Evolutionary conservation across 805 yeast genomes (phyloP).

Genomic region (Cyberlindnera xylosilytica): DNA sequence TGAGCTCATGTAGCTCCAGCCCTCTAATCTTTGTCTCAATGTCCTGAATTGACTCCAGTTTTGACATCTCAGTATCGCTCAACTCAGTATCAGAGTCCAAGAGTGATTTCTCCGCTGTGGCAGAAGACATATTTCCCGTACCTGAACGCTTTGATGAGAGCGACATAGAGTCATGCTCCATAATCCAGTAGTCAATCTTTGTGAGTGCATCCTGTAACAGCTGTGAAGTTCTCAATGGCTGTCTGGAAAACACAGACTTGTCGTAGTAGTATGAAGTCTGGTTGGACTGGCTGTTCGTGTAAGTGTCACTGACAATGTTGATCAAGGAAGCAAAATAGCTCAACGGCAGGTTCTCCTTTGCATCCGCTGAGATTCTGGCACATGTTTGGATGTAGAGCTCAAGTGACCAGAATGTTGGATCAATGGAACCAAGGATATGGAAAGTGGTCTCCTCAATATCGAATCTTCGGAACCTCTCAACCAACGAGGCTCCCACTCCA

Average conservation of each 20-base stretch:
- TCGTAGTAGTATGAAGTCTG: slow-evolving; percentile 11
- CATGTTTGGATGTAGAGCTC: slow-evolving; percentile 10
- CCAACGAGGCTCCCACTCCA: background rate
- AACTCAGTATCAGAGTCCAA: background rate
- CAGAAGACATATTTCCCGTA: background rate
- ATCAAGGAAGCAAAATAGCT: slow-evolving; percentile 9
- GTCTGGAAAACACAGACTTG: slow-evolving; percentile 3
- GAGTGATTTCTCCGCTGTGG: too few relatives aligned
- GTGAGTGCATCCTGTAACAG: slow-evolving; percentile 5
- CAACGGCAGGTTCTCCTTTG: slow-evolving; percentile 5
- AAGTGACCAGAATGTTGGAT: slow-evolving; percentile 17
- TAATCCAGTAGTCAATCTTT: slow-evolving; percentile 3
- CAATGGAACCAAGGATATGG: slow-evolving; percentile 10
- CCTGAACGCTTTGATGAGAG: background rate
- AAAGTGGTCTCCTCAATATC: slow-evolving; percentile 3
- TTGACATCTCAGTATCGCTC: background rate
- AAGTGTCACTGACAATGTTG: background rate
- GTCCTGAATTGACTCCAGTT: background rate
- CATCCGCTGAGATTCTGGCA: slow-evolving; percentile 1
- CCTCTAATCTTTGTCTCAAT: background rate
- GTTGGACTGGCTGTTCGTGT: background rate
- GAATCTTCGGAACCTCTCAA: slow-evolving; percentile 1
- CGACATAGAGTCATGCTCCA: background rate
- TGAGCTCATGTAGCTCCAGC: slow-evolving; percentile 7
- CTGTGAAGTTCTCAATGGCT: slow-evolving; percentile 5